A percentile compares a stretch with the other conserved stretches of the same genome.
These are phyloP conservation scores for Amesomyces nigricolor DNA, from an alignment of 2,329 filamentous ascomycete genomes.

Conservation along the genomic window DNA sequence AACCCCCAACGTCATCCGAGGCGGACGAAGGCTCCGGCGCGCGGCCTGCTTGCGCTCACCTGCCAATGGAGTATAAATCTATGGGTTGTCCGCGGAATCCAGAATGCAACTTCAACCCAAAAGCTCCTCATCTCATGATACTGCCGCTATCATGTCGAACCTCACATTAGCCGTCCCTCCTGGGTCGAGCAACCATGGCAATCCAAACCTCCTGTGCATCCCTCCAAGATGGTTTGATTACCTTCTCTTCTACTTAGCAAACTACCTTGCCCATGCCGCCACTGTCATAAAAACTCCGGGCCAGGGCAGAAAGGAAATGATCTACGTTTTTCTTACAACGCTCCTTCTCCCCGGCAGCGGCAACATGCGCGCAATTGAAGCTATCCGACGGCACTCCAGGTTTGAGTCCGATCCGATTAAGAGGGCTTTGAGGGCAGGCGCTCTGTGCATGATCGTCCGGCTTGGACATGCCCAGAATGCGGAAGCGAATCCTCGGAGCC, in stretches of 20 bases:
- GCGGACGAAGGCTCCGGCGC: too few species aligned
- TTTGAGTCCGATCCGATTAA: background rate
- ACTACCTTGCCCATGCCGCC: slow-evolving; percentile 15
- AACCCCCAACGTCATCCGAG: too few species aligned
- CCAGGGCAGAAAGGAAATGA: background rate
- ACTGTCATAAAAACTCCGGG: slow-evolving; percentile 5
- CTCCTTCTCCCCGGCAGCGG: background rate
- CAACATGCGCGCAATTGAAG: background rate
- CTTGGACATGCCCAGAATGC: background rate
- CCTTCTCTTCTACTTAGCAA: slow-evolving; percentile 11
- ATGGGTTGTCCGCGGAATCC: too few species aligned
- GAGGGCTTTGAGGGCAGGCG: background rate
- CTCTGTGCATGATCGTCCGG: background rate
- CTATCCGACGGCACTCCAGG: background rate
- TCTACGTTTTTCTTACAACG: background rate
- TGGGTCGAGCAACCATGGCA: slow-evolving; percentile 10
- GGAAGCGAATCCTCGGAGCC: background rate
- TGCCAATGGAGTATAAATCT: too few species aligned
- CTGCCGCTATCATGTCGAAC: too few species aligned
- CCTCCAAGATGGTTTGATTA: slow-evolving; percentile 8
- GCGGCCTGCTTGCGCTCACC: too few species aligned
- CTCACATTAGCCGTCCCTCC: background rate
- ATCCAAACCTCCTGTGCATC: slow-evolving; percentile 6
- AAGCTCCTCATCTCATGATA: too few species aligned
- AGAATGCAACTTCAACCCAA: too few species aligned